These are phyloP conservation scores for Zancudomyces culisetae DNA, from an alignment of 371 early-diverging fungal species.

Conservation along the genomic window DNA sequence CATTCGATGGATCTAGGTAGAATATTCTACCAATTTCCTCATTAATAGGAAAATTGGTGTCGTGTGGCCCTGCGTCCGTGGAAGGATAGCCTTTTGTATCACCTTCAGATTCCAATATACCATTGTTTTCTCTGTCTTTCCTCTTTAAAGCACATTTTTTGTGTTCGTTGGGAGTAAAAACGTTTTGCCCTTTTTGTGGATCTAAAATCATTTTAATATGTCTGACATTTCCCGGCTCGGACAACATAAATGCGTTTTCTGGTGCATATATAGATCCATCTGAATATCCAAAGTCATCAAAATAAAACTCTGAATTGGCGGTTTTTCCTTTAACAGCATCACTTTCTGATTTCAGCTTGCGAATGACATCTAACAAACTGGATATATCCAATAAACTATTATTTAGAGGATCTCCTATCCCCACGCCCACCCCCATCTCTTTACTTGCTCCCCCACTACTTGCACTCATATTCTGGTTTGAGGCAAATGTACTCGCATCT, in stretches of 20 bases:
- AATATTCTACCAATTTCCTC: constrained; percentile 2
- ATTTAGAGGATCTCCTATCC: too few relatives aligned
- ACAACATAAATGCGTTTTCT: constrained; percentile 3
- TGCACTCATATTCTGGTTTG: too few relatives aligned
- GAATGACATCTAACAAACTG: background rate
- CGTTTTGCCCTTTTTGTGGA: background rate
- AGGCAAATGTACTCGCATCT: too few relatives aligned
- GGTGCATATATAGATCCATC: constrained; percentile 3
- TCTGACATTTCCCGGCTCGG: background rate
- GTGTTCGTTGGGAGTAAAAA: background rate
- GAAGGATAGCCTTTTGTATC: background rate
- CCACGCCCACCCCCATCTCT: too few relatives aligned
- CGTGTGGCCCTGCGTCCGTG: background rate
- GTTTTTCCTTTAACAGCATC: background rate
- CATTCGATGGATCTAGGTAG: constrained; percentile 3
- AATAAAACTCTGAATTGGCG: background rate
- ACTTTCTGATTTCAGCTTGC: background rate
- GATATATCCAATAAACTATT: too few relatives aligned
- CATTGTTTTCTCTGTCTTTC: background rate
- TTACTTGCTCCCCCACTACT: too few relatives aligned
- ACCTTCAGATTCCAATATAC: background rate
- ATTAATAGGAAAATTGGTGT: background rate
- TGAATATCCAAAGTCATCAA: background rate
- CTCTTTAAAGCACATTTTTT: background rate
- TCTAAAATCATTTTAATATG: too few relatives aligned